Conservation (phyloP, 768 basidiomycete species). For the Dendrothele bispora region DNA sequence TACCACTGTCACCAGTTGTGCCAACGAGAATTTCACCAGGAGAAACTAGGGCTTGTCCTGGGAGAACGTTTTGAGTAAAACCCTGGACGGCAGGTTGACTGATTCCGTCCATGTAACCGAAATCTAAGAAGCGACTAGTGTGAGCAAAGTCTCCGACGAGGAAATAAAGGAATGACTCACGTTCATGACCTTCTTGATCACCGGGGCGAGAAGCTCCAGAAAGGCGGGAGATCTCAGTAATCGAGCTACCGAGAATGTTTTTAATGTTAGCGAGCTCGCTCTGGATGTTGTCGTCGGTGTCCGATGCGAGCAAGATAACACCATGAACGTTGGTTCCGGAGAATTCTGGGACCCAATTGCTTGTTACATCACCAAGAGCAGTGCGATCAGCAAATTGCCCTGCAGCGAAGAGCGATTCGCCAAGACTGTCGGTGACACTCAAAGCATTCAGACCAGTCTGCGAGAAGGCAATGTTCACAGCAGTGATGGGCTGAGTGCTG, state of each 20-base stretch:
- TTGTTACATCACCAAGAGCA: constrained; percentile 12
- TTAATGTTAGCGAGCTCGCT: constrained; percentile 16
- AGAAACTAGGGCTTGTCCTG: constrained; percentile 13
- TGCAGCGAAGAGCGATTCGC: constrained; percentile 12
- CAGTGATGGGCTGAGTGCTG: constrained; percentile 19
- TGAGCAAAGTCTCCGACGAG: constrained; percentile 11
- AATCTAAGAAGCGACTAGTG: constrained; percentile 14
- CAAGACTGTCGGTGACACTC: constrained; percentile 15
- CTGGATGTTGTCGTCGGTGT: constrained; percentile 18
- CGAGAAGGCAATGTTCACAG: constrained; percentile 24
- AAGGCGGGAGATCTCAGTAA: constrained; percentile 18
- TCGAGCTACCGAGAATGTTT: constrained; percentile 14
- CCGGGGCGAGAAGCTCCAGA: constrained; percentile 25
- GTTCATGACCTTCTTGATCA: constrained; percentile 25
- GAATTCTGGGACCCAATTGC: constrained; percentile 18
- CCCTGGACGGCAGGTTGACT: constrained; percentile 18
- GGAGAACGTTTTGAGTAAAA: constrained; percentile 15
- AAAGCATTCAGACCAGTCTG: constrained; percentile 16
- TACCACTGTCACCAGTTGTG: constrained; percentile 21
- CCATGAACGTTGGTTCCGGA: constrained; percentile 20
- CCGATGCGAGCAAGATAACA: constrained; percentile 22
- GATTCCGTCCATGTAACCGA: constrained; percentile 24
- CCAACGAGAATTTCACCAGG: constrained; percentile 22
- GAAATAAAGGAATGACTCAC: constrained; percentile 21
- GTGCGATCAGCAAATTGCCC: constrained; percentile 9